phyloP scores from a whole-genome alignment of 2,329 filamentous ascomycete species.

The Colletotrichum sp. region DNA sequence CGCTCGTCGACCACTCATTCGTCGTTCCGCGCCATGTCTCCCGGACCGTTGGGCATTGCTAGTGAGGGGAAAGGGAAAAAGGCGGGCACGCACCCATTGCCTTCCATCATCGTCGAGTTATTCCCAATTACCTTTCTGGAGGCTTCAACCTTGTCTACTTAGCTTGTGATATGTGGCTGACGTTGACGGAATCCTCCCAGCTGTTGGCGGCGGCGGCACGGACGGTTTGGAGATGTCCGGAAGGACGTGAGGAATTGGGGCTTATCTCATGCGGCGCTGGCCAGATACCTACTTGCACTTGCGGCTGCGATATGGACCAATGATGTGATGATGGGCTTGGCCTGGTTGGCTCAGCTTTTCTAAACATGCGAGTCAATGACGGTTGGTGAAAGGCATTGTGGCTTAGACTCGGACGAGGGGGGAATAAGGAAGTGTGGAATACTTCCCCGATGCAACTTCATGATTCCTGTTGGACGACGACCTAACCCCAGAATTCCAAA shows the following conservation, averaged over 20 bases:
- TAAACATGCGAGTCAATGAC: neutral
- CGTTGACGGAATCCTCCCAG: neutral
- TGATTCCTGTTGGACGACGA: neutral
- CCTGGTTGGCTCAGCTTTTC: neutral
- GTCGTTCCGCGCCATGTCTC: neutral
- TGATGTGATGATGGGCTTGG: neutral
- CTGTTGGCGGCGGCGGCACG: neutral
- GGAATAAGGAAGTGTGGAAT: neutral
- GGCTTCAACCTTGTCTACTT: neutral
- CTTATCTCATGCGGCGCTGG: neutral
- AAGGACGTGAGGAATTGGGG: constrained; percentile 15
- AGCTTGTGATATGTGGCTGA: constrained; percentile 15
- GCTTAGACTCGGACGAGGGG: neutral
- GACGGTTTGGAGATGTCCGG: constrained; percentile 21
- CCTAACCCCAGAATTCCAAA: neutral
- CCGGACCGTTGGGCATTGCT: neutral
- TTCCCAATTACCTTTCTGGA: neutral
- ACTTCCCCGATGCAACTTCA: constrained; percentile 6
- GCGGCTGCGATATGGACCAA: neutral
- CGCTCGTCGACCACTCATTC: neutral
- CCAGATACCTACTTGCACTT: neutral
- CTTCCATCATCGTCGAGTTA: neutral
- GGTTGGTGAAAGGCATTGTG: neutral
- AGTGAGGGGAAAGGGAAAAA: neutral
- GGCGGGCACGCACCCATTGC: neutral